Evolutionary conservation across 2,329 filamentous ascomycete genomes (phyloP), one percentile per base, ranked within the genome.

Genomic region (Phoma sp.): DNA sequence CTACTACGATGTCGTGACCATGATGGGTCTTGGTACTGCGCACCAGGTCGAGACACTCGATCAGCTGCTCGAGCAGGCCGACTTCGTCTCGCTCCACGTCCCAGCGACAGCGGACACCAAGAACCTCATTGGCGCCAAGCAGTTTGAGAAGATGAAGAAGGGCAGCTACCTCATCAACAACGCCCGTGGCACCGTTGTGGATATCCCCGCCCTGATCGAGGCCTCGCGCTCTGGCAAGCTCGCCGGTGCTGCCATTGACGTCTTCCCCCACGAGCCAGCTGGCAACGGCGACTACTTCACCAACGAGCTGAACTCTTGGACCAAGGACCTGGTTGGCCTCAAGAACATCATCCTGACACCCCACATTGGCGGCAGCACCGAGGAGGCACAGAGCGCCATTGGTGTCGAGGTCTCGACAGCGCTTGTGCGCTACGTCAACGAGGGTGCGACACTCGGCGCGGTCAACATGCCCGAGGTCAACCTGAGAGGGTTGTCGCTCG

Each of bases 391-490:
- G 80, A 88, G 91, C 55, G 94, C 95, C 15, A 99, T 99, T 74
- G 95, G 95, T 66, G 84, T 96, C 38, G 95, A 99, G 82, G 95
- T 99, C 55, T 87, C 85, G 61, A 89, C 95, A 43, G 90, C 93
- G 36, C 82, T 99, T 47, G 90, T 96, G 53, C 87, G 91, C 70
- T 99, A 98, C 76, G 95, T 98, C 74, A 99, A 98, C 79, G 92
- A 95, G 76, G 95, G 95, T 57, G 87, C 89, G 52, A 99, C 95
- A 3, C 78, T 96, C 24, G 93, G 92, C 63, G 92, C 93, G 58
- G 95, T 98, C 74, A 99, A 99, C 79, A 83, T 99, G 81, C 95
- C 95, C n/a, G 95, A 98, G 77, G 90, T 96, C 66, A 88, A 88
- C 66, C 84, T 99, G 68, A 89, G 95, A 65, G 92, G 89, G n/a